Conservation (phyloP, 441 rosid genomes). For the Dalechampia spathulata region DNA sequence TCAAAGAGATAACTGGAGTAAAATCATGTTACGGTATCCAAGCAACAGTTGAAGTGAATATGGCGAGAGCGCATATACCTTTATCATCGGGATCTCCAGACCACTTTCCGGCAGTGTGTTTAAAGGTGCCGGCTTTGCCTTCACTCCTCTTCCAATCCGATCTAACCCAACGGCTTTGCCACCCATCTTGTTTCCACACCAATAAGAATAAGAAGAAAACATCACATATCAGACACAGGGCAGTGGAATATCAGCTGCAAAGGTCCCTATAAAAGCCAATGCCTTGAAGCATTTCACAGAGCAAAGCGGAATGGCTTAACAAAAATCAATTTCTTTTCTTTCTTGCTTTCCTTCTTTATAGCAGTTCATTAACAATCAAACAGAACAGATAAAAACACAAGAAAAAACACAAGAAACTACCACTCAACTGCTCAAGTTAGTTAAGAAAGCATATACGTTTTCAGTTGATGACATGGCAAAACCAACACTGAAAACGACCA, state of each 20-base stretch:
- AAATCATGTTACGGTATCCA: neutral
- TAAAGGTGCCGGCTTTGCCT: constrained; percentile 87
- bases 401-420: too few relatives aligned
- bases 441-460: neutral
- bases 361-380: too few relatives aligned
- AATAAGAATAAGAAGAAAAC: neutral
- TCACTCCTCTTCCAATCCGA: constrained; percentile 93
- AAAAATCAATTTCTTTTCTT: too few relatives aligned
- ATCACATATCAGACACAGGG: neutral
- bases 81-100: constrained; percentile 85
- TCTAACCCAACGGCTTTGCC: constrained; percentile 86
- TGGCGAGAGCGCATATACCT: constrained; percentile 34
- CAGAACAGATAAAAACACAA: too few relatives aligned
- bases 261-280: too few relatives aligned
- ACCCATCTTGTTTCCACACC: constrained; percentile 45
- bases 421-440: neutral
- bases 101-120: constrained; percentile 90
- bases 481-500: neutral
- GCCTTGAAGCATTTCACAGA: too few relatives aligned
- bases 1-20: neutral
- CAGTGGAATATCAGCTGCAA: neutral
- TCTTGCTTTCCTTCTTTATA: too few relatives aligned
- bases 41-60: neutral
- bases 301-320: too few relatives aligned
- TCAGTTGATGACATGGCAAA: constrained; percentile 6